A percentile compares a stretch with the other conserved stretches of the same genome.
phyloP scores from a whole-genome alignment of 257 asterid species.

The Capsicum chinense region DNA sequence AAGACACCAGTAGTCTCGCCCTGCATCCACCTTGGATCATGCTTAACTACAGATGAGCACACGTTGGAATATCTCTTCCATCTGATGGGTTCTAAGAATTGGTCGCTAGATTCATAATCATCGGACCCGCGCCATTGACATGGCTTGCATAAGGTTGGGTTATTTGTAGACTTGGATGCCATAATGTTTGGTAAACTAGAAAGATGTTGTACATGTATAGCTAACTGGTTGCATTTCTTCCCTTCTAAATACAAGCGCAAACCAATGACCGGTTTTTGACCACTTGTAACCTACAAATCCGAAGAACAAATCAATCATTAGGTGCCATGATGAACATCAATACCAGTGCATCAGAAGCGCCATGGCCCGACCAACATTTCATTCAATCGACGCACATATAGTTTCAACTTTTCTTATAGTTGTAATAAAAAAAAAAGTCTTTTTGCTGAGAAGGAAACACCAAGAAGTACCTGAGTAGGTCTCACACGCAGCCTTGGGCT shows the following conservation, averaged over 20 bases:
- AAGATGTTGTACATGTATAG: constrained; percentile 89
- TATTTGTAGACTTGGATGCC: constrained; percentile 46
- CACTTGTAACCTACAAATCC: constrained; percentile 70
- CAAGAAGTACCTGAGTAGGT: constrained; percentile 70
- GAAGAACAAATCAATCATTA: constrained; percentile 6
- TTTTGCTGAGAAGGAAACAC: constrained; percentile 21
- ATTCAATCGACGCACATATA: neutral
- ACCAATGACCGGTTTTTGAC: constrained; percentile 78
- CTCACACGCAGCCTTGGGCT: constrained; percentile 81
- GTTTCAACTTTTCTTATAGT: constrained; percentile 11
- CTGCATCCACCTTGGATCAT: constrained; percentile 72
- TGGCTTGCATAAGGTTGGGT: constrained; percentile 38
- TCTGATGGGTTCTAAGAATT: constrained; percentile 82
- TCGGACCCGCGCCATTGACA: constrained; percentile 94
- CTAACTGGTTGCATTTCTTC: constrained; percentile 79
- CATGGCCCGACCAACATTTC: neutral
- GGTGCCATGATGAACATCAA: constrained; percentile 9
- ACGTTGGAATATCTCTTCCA: constrained; percentile 82
- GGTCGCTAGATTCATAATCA: constrained; percentile 62
- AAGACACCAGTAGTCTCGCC: constrained; percentile 65
- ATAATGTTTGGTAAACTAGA: constrained; percentile 80
- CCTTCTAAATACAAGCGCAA: constrained; percentile 92
- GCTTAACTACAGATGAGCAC: constrained; percentile 75
- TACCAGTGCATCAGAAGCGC: neutral
- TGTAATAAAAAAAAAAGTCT: neutral